Evolutionary conservation across 768 basidiomycete species (phyloP), one percentile per base, ranked within the genome.

Genomic region (Leccinum boreale): DNA sequence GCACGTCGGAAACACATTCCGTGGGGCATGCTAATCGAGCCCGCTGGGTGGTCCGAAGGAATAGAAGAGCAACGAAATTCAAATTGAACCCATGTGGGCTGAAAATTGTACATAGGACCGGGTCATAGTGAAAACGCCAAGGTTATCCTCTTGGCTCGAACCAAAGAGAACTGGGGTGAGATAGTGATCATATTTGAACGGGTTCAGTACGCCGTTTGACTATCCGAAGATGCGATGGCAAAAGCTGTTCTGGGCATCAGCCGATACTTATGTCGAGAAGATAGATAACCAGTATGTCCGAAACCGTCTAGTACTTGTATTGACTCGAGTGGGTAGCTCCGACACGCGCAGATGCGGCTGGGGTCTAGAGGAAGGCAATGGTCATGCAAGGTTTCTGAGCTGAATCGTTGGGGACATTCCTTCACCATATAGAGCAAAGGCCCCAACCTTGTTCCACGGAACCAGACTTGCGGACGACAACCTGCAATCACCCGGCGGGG

Each of bases 51-150:
- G 51, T 50, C 55, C 45, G 39, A 50, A 24, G 58, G 52, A 53
- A 31, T 45, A 39, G 31, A 55, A 24, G 7, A 48, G 42, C 36
- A 19, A 21, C n/a, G 26, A 31, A 52, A 52, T 57, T 63, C 23
- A 58, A 63, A 64, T 58, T 58, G 50, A 53, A 42, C 15, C 5
- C 50, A 55, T 42, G 57, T 44, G 39, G 51, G 19, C 11, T 15
- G 33, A 47, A 21, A 42, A n/a, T 28, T 28, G 36, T 39, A 17
- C 51, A 23, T 3, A 8, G 23, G 36, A 33, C 23, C n/a, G 26
- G 24, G 36, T 46, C 44, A 29, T 7, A 15, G 56, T 17, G 23
- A 19, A 44, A 59, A n/a, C 42, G 23, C 24, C 23, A 50, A 24
- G 46, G 29, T 5, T 19, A 9, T 46, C 47, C 4, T 19, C 47